Conservation (phyloP, 176 grass and related monocot genomes). For the sorghum (Sorghum bicolor) region DNA sequence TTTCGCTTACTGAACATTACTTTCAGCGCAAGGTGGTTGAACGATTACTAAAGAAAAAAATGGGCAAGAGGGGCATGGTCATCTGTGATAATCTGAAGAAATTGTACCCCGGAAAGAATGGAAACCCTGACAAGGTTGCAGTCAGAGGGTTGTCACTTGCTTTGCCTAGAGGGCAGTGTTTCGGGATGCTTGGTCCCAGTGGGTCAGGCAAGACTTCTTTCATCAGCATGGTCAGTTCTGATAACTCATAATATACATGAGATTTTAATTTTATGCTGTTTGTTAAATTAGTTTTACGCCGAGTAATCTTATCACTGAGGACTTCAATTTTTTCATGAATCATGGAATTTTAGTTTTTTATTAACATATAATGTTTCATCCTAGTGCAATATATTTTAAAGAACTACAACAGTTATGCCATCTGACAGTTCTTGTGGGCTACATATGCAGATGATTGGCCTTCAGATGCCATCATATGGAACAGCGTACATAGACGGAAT, state of each 20-base stretch:
- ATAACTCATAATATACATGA: neutral
- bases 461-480: slow-evolving; percentile 50
- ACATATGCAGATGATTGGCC: slow-evolving; percentile 66
- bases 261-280: neutral
- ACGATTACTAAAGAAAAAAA: slow-evolving; percentile 26
- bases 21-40: slow-evolving; percentile 53
- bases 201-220: slow-evolving; percentile 66
- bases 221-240: slow-evolving; percentile 51
- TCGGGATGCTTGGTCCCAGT: slow-evolving; percentile 78
- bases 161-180: slow-evolving; percentile 58
- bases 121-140: slow-evolving; percentile 52
- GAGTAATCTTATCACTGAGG: neutral
- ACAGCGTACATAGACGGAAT: slow-evolving; percentile 82
- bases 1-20: neutral
- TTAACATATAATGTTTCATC: neutral
- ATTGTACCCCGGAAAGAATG: slow-evolving; percentile 51
- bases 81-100: slow-evolving; percentile 63
- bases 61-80: slow-evolving; percentile 28
- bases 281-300: neutral
- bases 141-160: slow-evolving; percentile 61
- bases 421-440: neutral
- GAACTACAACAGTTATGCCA: neutral
- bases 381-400: neutral
- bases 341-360: neutral
- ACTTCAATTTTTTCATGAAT: neutral